phyloP scores from a whole-genome alignment of 495 filamentous ascomycete species.

The Cryomyces minteri region DNA sequence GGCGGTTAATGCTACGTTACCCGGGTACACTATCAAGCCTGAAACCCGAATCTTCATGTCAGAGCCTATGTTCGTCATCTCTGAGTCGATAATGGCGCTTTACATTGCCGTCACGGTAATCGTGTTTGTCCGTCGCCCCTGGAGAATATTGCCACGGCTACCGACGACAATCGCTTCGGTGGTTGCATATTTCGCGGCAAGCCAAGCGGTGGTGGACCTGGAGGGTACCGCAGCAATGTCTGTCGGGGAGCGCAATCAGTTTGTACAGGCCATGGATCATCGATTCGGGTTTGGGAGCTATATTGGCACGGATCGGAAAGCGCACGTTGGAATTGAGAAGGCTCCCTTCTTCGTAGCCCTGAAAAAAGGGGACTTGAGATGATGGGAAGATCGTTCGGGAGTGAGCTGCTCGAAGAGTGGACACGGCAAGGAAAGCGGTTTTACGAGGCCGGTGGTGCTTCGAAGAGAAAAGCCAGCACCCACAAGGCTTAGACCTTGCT shows the following conservation, averaged over 20 bases:
- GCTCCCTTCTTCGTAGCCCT: conserved; percentile 6
- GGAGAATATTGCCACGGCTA: conserved; percentile 17
- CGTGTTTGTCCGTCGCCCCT: conserved; percentile 16
- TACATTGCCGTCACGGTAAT: conserved; percentile 19
- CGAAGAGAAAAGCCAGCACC: too few species aligned
- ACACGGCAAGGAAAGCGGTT: too few species aligned
- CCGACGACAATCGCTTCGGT: conserved; percentile 24
- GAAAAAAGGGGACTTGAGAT: too few species aligned
- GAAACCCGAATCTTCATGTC: conserved; percentile 23
- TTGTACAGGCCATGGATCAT: conserved; percentile 2
- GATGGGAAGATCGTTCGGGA: too few species aligned
- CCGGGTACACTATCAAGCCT: not conserved
- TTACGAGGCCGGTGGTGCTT: too few species aligned
- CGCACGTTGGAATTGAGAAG: conserved; percentile 26
- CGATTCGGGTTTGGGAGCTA: conserved; percentile 25
- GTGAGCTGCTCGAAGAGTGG: not conserved
- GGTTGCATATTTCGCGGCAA: conserved; percentile 10
- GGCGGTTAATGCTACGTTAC: not conserved
- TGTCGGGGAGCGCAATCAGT: not conserved
- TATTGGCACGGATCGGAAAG: conserved; percentile 23
- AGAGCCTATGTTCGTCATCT: conserved; percentile 14
- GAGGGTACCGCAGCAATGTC: conserved; percentile 1
- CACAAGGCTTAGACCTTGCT: too few species aligned
- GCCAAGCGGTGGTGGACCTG: conserved; percentile 5
- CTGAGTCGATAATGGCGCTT: conserved; percentile 14